These are phyloP conservation scores for Colletotrichum filicis DNA, from an alignment of 2,329 filamentous ascomycete species.

Conservation along the genomic window DNA sequence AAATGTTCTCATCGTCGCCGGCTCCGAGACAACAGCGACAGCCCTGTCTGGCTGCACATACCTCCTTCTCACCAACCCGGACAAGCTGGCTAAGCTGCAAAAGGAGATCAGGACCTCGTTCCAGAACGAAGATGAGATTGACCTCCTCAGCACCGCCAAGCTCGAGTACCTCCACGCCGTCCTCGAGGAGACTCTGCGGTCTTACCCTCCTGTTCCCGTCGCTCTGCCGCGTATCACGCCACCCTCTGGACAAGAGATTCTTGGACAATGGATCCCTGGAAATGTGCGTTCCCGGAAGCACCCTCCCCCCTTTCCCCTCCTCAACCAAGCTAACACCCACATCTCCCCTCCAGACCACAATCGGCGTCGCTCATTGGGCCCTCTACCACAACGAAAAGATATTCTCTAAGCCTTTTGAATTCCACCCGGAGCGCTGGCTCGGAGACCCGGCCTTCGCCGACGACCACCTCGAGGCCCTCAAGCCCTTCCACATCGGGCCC, in stretches of 20 bases:
- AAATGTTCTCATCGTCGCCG: slow-evolving; percentile 44
- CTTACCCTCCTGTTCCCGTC: slow-evolving; percentile 48
- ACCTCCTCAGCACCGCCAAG: slow-evolving; percentile 41
- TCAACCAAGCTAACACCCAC: not conserved
- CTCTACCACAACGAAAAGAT: slow-evolving; percentile 55
- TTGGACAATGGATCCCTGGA: slow-evolving; percentile 45
- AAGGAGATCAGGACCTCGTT: slow-evolving; percentile 52
- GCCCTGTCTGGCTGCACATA: slow-evolving; percentile 42
- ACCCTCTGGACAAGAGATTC: slow-evolving; percentile 44
- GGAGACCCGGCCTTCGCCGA: slow-evolving; percentile 22
- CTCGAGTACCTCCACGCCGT: slow-evolving; percentile 53
- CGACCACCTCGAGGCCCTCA: slow-evolving; percentile 26
- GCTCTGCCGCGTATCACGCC: slow-evolving; percentile 43
- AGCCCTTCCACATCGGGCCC: slow-evolving; percentile 28
- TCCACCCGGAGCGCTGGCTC: slow-evolving; percentile 57
- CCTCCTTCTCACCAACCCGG: slow-evolving; percentile 45
- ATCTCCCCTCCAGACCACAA: slow-evolving; percentile 46
- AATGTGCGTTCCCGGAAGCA: slow-evolving; percentile 39
- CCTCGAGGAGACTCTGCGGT: slow-evolving; percentile 54
- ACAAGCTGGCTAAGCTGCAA: slow-evolving; percentile 43
- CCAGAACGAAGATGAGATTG: slow-evolving; percentile 48
- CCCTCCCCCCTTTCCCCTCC: not conserved
- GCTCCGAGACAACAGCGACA: slow-evolving; percentile 49
- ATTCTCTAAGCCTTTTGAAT: slow-evolving; percentile 57
- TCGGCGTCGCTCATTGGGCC: slow-evolving; percentile 56